Evolutionary conservation across 106 monocot genomes (phyloP).

Genomic region (Triglochin maritima): DNA sequence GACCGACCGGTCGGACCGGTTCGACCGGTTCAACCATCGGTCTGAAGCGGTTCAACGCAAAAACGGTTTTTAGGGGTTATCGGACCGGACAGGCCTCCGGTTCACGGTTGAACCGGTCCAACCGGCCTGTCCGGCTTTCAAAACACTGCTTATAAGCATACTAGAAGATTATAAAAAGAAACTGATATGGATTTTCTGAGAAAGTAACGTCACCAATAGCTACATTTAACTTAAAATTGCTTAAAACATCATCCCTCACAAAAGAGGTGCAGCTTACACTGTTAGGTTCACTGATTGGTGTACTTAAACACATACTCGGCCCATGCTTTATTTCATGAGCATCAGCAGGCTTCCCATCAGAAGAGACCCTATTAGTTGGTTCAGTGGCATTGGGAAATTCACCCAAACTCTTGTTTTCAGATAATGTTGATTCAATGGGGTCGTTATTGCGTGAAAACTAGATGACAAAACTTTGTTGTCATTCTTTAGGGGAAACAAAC

Average conservation of each 20-base stretch:
- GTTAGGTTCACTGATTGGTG: neutral
- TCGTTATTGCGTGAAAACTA: neutral
- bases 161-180: no score
- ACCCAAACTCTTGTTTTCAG: conserved; percentile 2
- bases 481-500: conserved; percentile 17
- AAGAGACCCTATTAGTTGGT: neutral
- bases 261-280: neutral
- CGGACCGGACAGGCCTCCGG: no score
- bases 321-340: neutral
- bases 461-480: neutral
- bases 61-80: no score
- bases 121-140: no score
- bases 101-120: no score
- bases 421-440: neutral
- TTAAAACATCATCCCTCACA: no score
- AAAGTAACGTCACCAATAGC: neutral
- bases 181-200: conserved; percentile 6
- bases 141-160: no score
- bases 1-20: no score
- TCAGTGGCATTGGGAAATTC: neutral
- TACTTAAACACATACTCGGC: neutral
- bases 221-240: neutral
- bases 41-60: no score
- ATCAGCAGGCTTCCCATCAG: neutral
- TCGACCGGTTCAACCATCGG: no score